Evolutionary conservation across 257 asterid genomes (phyloP).

Genomic region (Scutellaria barbata): DNA sequence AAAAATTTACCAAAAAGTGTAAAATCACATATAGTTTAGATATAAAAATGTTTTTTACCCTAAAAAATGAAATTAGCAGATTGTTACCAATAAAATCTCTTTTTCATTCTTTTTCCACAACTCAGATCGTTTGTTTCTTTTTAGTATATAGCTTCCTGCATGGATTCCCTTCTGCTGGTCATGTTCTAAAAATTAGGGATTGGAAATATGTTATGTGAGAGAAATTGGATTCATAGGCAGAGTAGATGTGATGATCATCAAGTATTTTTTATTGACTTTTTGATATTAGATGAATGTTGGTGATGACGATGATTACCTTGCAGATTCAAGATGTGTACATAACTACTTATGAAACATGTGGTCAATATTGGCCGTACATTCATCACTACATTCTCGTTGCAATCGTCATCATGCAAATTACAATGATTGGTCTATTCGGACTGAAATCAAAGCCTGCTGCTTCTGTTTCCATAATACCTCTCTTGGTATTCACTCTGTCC

Average conservation of each 20-base stretch:
- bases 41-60: no score
- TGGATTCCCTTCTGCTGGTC: no score
- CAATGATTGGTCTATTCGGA: slow-evolving; percentile 93
- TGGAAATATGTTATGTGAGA: not conserved
- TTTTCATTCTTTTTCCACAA: not conserved
- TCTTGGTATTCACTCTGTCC: slow-evolving; percentile 65
- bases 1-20: no score
- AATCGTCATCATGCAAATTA: slow-evolving; percentile 77
- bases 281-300: not conserved
- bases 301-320: slow-evolving; percentile 30
- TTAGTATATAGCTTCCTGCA: no score
- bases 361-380: slow-evolving; percentile 91
- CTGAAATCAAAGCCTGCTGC: slow-evolving; percentile 92
- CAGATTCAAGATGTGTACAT: slow-evolving; percentile 88
- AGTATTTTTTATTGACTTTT: not conserved
- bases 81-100: not conserved
- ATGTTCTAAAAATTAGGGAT: not conserved
- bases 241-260: not conserved
- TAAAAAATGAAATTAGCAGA: not conserved
- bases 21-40: no score
- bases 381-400: slow-evolving; percentile 80
- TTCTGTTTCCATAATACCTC: slow-evolving; percentile 74
- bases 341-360: slow-evolving; percentile 87
- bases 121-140: no score
- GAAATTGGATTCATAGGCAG: not conserved